Percentiles rank a stretch among this genome's conserved stretches.
Conservation (phyloP, 2,329 filamentous ascomycete genomes). For the Scedosporium aurantiacum region DNA sequence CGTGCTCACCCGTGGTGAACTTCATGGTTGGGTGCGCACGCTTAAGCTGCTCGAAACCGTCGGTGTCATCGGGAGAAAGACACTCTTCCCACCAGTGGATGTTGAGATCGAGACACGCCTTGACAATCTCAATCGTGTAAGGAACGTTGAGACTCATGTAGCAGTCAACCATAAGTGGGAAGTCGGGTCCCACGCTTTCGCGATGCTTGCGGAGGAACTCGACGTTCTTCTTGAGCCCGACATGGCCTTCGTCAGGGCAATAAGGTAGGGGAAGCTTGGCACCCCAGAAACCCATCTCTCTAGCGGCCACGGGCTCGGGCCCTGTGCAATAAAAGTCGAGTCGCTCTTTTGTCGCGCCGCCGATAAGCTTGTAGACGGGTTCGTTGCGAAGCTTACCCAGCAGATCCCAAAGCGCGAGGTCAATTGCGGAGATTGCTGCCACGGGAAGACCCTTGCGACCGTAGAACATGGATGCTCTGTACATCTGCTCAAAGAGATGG, state of each 20-base stretch:
- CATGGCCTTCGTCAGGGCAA: constrained; percentile 75
- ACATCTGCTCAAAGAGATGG: constrained; percentile 92
- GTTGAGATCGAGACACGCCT: constrained; percentile 69
- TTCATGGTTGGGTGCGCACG: constrained; percentile 80
- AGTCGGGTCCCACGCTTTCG: constrained; percentile 76
- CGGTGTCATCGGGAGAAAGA: constrained; percentile 79
- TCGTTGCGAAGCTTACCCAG: constrained; percentile 84
- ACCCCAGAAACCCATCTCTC: constrained; percentile 79
- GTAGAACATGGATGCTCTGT: constrained; percentile 91
- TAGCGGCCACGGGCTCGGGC: constrained; percentile 69
- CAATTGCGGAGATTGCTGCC: constrained; percentile 88
- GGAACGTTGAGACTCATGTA: constrained; percentile 92
- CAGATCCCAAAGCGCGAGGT: constrained; percentile 86
- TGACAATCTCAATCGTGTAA: constrained; percentile 85
- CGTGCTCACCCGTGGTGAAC: constrained; percentile 93
- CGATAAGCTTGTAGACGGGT: constrained; percentile 89
- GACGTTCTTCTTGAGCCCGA: constrained; percentile 77
- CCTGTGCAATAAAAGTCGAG: constrained; percentile 93
- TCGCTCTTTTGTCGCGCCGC: constrained; percentile 73
- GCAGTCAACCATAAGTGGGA: constrained; percentile 90
- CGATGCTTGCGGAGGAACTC: constrained; percentile 80
- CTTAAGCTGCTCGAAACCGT: constrained; percentile 84
- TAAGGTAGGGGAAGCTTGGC: constrained; percentile 85
- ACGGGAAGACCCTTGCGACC: constrained; percentile 84
- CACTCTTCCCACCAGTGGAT: constrained; percentile 99